Evolutionary conservation across 495 filamentous ascomycete species (phyloP).

Genomic region (Ramalina intermedia): DNA sequence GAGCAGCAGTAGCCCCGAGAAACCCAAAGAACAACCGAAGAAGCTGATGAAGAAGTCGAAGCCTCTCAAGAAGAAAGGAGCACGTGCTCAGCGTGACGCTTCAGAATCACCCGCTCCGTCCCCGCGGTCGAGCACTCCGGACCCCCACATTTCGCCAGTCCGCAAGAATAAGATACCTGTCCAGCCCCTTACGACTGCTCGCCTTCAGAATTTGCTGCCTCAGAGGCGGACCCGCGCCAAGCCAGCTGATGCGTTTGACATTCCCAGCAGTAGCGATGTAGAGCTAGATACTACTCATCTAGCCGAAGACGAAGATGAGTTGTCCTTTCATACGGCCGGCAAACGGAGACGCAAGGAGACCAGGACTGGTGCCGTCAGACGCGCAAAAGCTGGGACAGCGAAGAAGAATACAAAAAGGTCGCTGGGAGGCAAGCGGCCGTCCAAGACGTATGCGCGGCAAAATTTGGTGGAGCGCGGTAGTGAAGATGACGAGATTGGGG

Average conservation of each 20-base stretch:
- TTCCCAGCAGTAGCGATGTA: constrained; percentile 15
- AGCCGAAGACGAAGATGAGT: constrained; percentile 16
- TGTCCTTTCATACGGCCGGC: constrained; percentile 6
- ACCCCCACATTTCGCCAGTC: neutral
- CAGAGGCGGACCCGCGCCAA: constrained; percentile 9
- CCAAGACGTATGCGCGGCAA: constrained; percentile 11
- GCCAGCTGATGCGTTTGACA: constrained; percentile 7
- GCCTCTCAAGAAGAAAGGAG: neutral
- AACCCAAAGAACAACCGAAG: neutral
- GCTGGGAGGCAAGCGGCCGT: neutral
- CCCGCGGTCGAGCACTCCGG: constrained; percentile 9
- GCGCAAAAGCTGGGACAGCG: neutral
- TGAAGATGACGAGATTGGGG: neutral
- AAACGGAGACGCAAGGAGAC: constrained; percentile 7
- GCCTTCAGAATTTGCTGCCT: constrained; percentile 17
- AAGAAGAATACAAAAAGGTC: neutral
- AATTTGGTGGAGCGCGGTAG: neutral
- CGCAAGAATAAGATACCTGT: neutral
- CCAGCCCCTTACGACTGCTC: constrained; percentile 16
- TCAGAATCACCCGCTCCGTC: constrained; percentile 3
- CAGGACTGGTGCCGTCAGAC: neutral
- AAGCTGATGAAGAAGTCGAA: neutral
- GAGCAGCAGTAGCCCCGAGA: constrained; percentile 11
- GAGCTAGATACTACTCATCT: constrained; percentile 8
- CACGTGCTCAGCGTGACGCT: neutral